Evolutionary conservation across 495 filamentous ascomycete species (phyloP).

Genomic region (Penicillium samsonianum): DNA sequence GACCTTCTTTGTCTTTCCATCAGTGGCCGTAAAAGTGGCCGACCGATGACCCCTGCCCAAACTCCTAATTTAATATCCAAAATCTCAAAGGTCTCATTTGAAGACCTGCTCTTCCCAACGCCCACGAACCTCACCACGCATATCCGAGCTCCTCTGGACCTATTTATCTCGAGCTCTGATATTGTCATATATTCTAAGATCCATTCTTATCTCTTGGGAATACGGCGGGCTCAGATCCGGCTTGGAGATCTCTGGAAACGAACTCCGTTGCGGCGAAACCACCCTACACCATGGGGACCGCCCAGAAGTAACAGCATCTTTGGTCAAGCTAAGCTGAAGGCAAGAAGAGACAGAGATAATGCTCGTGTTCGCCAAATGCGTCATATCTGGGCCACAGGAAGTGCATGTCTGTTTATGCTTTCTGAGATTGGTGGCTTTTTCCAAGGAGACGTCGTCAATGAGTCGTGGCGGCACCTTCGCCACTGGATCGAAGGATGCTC

Average conservation of each 20-base stretch:
- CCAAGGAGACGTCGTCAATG: constrained; percentile 83
- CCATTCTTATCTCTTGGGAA: constrained; percentile 80
- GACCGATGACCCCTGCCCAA: constrained; percentile 35
- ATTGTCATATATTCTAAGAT: constrained; percentile 77
- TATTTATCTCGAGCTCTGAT: constrained; percentile 78
- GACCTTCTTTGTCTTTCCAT: constrained; percentile 72
- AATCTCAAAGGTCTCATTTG: constrained; percentile 56
- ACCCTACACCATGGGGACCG: constrained; percentile 68
- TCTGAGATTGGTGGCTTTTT: constrained; percentile 83
- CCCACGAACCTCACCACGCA: constrained; percentile 70
- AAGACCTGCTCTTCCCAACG: constrained; percentile 78
- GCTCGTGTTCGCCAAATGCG: constrained; percentile 64
- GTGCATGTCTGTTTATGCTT: constrained; percentile 82
- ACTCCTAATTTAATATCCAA: constrained; percentile 27
- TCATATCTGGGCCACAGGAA: constrained; percentile 81
- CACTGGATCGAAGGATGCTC: constrained; percentile 54
- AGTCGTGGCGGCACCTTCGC: constrained; percentile 66
- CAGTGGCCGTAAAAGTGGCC: constrained; percentile 31
- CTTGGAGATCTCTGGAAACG: constrained; percentile 84
- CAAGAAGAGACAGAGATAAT: constrained; percentile 60
- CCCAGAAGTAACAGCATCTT: constrained; percentile 60
- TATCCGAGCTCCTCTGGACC: constrained; percentile 77
- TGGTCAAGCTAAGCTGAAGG: constrained; percentile 54
- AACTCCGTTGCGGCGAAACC: constrained; percentile 69
- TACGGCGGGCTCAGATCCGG: constrained; percentile 78